Evolutionary conservation across 2,329 filamentous ascomycete species (phyloP).

Genomic region (Fusarium beomiforme): DNA sequence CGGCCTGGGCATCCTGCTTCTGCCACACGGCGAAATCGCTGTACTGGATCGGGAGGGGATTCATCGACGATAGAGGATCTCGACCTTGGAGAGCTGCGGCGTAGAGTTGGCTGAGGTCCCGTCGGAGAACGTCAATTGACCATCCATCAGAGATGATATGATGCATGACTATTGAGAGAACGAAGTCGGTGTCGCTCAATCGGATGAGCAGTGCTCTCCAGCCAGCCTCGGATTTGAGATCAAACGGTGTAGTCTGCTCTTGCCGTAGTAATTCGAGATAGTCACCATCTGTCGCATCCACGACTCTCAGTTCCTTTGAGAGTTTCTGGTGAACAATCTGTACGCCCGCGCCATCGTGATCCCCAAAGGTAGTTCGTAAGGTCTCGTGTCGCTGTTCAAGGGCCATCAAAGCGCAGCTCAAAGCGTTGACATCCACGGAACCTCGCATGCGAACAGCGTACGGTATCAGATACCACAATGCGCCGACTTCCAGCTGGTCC

Average conservation of each 20-base stretch:
- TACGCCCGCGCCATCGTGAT: neutral
- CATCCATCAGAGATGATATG: constrained; percentile 45
- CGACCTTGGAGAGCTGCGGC: neutral
- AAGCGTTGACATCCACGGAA: neutral
- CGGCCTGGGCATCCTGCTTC: constrained; percentile 16
- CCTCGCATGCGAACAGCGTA: constrained; percentile 8
- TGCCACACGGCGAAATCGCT: constrained; percentile 42
- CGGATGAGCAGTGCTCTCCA: constrained; percentile 16
- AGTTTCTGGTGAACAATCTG: neutral
- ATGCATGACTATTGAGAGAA: constrained; percentile 44
- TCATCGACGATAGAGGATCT: neutral
- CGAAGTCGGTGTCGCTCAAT: constrained; percentile 20
- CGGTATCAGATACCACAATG: constrained; percentile 2
- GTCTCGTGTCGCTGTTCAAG: constrained; percentile 3
- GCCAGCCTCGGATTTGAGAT: neutral
- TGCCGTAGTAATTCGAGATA: neutral
- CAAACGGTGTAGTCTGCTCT: neutral
- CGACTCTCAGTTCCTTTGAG: constrained; percentile 1
- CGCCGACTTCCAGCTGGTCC: neutral
- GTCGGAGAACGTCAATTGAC: constrained; percentile 39
- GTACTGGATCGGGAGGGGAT: constrained; percentile 39
- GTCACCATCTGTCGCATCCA: constrained; percentile 69
- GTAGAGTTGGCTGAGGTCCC: constrained; percentile 37
- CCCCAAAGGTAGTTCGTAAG: neutral
- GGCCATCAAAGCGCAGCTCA: neutral